Evolutionary conservation across 116 monocot genomes (phyloP).

Genomic region (Cymodocea nodosa): DNA sequence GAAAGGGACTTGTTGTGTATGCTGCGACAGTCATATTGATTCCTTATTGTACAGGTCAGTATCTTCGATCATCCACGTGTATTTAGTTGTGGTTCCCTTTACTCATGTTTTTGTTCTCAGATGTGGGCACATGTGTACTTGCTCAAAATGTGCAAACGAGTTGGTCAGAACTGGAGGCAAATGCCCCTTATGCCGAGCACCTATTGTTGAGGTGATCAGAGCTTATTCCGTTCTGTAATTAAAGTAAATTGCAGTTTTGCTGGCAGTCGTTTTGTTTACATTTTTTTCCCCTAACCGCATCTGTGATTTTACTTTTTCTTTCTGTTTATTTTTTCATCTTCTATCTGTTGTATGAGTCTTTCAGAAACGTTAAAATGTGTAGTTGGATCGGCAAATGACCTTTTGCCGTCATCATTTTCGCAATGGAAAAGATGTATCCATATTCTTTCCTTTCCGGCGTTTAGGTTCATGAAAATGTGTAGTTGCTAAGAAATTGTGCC

Average conservation of each 20-base stretch:
- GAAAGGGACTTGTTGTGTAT: slow-evolving; percentile 87
- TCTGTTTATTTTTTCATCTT: background rate
- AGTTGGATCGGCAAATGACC: background rate
- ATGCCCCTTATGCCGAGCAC: slow-evolving; percentile 92
- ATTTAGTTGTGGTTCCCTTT: background rate
- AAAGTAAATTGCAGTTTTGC: background rate
- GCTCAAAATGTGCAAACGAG: slow-evolving; percentile 80
- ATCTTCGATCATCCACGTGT: background rate
- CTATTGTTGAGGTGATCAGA: slow-evolving; percentile 89
- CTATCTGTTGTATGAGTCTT: background rate
- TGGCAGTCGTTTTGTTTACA: background rate
- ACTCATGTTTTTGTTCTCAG: slow-evolving; percentile 16
- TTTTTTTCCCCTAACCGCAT: background rate
- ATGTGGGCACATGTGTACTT: slow-evolving; percentile 98
- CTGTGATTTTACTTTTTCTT: background rate
- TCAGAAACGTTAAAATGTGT: slow-evolving; percentile 2
- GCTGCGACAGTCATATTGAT: slow-evolving; percentile 76
- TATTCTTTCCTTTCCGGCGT: background rate
- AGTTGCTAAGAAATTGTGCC: too few species aligned
- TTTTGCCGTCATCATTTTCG: background rate
- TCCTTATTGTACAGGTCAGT: slow-evolving; percentile 83
- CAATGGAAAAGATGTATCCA: background rate
- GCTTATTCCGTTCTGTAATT: slow-evolving; percentile 77
- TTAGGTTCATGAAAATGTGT: too few species aligned
- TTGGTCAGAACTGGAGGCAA: slow-evolving; percentile 61